Evolutionary conservation across 2,329 filamentous ascomycete genomes (phyloP).

Genomic region (Pseudopyricularia cyperi): DNA sequence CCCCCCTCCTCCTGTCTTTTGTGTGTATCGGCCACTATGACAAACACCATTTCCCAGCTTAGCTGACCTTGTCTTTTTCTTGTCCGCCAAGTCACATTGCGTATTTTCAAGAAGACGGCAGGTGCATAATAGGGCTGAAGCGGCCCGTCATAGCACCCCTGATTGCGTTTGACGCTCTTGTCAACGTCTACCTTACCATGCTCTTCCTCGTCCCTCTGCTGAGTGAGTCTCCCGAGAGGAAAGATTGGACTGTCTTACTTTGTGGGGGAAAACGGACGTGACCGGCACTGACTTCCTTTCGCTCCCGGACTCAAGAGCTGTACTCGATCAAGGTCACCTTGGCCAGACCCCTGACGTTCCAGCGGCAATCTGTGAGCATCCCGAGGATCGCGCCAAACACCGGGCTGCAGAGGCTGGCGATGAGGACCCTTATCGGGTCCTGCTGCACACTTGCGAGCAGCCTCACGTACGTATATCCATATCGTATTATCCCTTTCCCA

Average conservation of each 20-base stretch:
- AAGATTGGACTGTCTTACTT: too few species aligned
- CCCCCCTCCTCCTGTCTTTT: too few species aligned
- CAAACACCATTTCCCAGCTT: too few species aligned
- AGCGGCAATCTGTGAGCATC: not conserved
- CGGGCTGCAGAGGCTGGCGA: not conserved
- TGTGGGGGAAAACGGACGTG: too few species aligned
- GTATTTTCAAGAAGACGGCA: slow-evolving; percentile 32
- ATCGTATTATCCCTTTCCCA: not conserved
- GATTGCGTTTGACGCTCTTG: slow-evolving; percentile 45
- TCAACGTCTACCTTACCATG: slow-evolving; percentile 50
- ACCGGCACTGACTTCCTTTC: not conserved
- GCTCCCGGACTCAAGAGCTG: not conserved
- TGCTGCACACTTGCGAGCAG: slow-evolving; percentile 43
- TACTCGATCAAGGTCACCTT: not conserved
- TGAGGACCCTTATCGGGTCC: slow-evolving; percentile 45
- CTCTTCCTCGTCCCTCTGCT: slow-evolving; percentile 47
- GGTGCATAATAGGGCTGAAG: slow-evolving; percentile 51
- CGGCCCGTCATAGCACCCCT: slow-evolving; percentile 45
- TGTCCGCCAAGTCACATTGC: slow-evolving; percentile 47
- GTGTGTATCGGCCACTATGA: too few species aligned
- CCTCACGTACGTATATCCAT: not conserved
- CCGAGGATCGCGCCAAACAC: not conserved
- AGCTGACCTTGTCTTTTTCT: too few species aligned
- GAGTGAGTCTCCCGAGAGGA: not conserved
- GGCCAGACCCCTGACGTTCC: not conserved